phyloP scores from a whole-genome alignment of 768 basidiomycete genomes.

The Lepiota venenata region DNA sequence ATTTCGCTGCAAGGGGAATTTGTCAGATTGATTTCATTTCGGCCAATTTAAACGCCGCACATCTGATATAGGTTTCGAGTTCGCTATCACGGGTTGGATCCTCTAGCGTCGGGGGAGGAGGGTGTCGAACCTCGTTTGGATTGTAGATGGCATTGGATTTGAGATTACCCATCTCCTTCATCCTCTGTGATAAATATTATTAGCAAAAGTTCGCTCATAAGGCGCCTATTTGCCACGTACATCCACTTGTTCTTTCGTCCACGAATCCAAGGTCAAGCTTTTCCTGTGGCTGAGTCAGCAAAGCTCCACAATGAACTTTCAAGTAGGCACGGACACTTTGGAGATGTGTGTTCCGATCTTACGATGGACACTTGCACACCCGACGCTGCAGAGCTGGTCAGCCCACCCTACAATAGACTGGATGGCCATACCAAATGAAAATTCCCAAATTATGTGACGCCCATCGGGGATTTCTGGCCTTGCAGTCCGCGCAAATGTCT shows the following conservation, averaged over 20 bases:
- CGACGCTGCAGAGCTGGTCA: conserved; percentile 45
- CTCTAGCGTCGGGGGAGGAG: conserved; percentile 77
- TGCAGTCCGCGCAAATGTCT: conserved; percentile 94
- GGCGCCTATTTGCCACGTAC: conserved; percentile 36
- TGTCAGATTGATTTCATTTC: neutral
- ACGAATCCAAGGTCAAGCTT: conserved; percentile 84
- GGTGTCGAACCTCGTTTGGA: conserved; percentile 77
- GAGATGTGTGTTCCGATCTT: conserved; percentile 93
- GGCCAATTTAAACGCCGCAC: conserved; percentile 37
- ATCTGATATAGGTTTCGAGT: conserved; percentile 86
- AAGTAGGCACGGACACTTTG: conserved; percentile 71
- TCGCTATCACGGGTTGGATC: conserved; percentile 85
- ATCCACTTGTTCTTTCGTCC: conserved; percentile 88
- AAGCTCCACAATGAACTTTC: neutral
- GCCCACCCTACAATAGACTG: neutral
- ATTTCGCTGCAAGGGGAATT: conserved; percentile 54
- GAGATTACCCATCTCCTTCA: conserved; percentile 79
- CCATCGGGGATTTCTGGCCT: conserved; percentile 84
- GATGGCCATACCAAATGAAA: conserved; percentile 68
- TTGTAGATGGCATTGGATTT: conserved; percentile 81
- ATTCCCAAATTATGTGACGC: conserved; percentile 86
- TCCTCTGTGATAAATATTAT: conserved; percentile 42
- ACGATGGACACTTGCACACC: conserved; percentile 89
- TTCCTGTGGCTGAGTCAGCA: conserved; percentile 49
- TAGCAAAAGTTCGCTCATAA: conserved; percentile 7